Conservation (phyloP, 768 basidiomycete species). For the Amanita subjunquillea region DNA sequence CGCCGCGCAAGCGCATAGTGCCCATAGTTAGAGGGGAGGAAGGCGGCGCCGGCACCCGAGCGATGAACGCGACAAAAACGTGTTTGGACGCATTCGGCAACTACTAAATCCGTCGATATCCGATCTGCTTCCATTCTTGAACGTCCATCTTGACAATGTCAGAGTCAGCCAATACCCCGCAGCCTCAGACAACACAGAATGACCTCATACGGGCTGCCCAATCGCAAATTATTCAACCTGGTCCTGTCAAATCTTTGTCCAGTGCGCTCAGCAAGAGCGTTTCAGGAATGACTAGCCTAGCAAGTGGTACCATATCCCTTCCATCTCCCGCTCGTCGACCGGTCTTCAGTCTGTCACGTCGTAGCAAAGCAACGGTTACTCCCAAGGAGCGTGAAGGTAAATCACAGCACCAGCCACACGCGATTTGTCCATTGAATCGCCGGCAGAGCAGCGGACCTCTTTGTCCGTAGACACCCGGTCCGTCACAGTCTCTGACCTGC, state of each 20-base stretch:
- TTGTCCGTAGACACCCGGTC: neutral
- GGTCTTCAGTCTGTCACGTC: constrained; percentile 44
- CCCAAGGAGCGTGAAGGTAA: constrained; percentile 22
- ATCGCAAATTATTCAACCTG: constrained; percentile 11
- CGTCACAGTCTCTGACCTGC: constrained; percentile 13
- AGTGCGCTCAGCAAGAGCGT: constrained; percentile 48
- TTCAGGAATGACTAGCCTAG: constrained; percentile 22
- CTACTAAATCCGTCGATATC: neutral
- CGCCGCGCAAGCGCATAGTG: constrained; percentile 48
- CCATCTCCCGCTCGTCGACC: constrained; percentile 30
- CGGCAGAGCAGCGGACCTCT: neutral
- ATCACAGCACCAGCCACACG: neutral
- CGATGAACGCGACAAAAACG: constrained; percentile 5
- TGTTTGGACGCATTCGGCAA: constrained; percentile 4
- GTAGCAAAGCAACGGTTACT: constrained; percentile 36
- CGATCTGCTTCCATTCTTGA: neutral
- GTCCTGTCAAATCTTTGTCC: constrained; percentile 43
- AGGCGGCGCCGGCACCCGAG: constrained; percentile 12
- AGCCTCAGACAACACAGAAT: neutral
- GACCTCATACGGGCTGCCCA: constrained; percentile 15
- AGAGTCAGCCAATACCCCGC: neutral
- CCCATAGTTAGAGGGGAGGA: constrained; percentile 12
- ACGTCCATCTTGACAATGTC: neutral
- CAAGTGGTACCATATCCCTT: constrained; percentile 17
- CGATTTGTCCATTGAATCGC: neutral